These are phyloP conservation scores for Tulasnella sp. DNA, from an alignment of 768 basidiomycete species.

Conservation along the genomic window DNA sequence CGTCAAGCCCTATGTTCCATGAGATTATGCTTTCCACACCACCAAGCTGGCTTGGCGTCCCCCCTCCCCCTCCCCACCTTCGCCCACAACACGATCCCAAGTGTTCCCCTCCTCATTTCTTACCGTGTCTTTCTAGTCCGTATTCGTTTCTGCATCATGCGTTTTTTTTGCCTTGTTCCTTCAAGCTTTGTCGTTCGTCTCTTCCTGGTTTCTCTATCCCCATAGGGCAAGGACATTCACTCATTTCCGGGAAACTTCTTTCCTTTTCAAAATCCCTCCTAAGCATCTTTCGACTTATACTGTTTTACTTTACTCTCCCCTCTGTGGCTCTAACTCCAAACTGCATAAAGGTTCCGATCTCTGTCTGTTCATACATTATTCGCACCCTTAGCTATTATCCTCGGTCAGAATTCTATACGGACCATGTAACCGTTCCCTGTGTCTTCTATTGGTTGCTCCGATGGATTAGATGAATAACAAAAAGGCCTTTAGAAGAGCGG, in stretches of 20 bases:
- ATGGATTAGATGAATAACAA: background rate
- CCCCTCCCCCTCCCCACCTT: background rate
- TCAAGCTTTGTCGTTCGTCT: no score
- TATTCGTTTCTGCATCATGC: background rate
- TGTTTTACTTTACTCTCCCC: background rate
- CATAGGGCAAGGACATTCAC: background rate
- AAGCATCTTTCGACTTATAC: background rate
- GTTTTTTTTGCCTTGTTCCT: background rate
- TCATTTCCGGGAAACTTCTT: background rate
- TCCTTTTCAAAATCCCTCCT: background rate
- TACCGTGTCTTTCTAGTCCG: background rate
- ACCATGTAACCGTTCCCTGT: background rate
- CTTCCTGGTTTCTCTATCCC: background rate
- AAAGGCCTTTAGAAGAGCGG: background rate
- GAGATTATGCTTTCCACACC: conserved; percentile 1
- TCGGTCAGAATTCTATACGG: background rate
- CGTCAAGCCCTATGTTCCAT: conserved; percentile 16
- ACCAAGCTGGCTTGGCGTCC: background rate
- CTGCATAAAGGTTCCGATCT: background rate
- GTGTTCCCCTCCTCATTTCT: background rate
- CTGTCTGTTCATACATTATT: background rate
- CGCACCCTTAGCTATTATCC: background rate
- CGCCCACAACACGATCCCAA: background rate
- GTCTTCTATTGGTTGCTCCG: background rate
- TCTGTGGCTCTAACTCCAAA: conserved; percentile 6